These are phyloP conservation scores for Fusarium sp. DNA, from an alignment of 2,329 filamentous ascomycete genomes.

Conservation along the genomic window DNA sequence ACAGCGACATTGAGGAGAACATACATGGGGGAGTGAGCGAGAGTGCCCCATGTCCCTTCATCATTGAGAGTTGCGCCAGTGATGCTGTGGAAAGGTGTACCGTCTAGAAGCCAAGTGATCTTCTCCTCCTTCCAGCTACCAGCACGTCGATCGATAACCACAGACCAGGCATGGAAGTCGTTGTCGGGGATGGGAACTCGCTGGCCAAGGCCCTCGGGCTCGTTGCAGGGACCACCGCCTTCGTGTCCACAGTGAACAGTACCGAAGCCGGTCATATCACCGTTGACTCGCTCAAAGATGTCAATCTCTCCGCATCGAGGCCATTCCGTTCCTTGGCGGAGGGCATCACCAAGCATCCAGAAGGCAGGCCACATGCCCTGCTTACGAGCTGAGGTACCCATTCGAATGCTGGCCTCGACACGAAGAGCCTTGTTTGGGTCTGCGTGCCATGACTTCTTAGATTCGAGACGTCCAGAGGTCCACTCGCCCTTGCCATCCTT, in stretches of 20 bases:
- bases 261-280: slow-evolving; percentile 58
- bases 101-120: slow-evolving; percentile 63
- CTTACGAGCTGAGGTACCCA: slow-evolving; percentile 56
- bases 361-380: slow-evolving; percentile 66
- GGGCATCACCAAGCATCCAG: slow-evolving; percentile 62
- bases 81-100: slow-evolving; percentile 57
- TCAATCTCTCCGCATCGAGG: slow-evolving; percentile 64
- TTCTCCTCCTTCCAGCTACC: slow-evolving; percentile 59
- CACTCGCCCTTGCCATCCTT: slow-evolving; percentile 54
- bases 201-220: slow-evolving; percentile 56
- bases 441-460: slow-evolving; percentile 60
- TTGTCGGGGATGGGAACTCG: slow-evolving; percentile 57
- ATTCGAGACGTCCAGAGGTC: slow-evolving; percentile 65
- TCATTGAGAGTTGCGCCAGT: slow-evolving; percentile 57
- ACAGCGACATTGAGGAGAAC: slow-evolving; percentile 63
- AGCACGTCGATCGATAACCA: slow-evolving; percentile 60
- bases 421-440: slow-evolving; percentile 55
- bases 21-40: slow-evolving; percentile 58
- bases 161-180: slow-evolving; percentile 62
- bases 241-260: slow-evolving; percentile 61
- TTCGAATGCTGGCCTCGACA: slow-evolving; percentile 59
- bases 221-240: slow-evolving; percentile 61
- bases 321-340: slow-evolving; percentile 61
- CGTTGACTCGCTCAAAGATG: slow-evolving; percentile 63
- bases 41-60: slow-evolving; percentile 57